Percentiles rank a stretch among this genome's conserved stretches.
Evolutionary conservation across 768 basidiomycete species (phyloP).

Genomic region (Tephrocybe sp.): DNA sequence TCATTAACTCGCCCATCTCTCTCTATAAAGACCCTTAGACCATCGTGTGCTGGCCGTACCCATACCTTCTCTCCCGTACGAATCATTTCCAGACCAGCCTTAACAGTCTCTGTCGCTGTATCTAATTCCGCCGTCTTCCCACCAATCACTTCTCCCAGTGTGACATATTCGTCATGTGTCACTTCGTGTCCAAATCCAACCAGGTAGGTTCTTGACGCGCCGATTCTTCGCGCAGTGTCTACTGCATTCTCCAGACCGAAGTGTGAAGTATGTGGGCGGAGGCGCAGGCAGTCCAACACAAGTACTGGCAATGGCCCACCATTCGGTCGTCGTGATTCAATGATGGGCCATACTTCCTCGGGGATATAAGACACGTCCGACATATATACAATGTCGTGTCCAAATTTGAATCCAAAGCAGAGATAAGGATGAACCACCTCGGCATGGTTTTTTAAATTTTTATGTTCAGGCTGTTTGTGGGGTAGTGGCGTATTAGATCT

Average conservation of each 20-base stretch:
- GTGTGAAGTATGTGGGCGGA: slow-evolving; percentile 73
- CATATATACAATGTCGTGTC: slow-evolving; percentile 70
- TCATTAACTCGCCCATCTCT: slow-evolving; percentile 45
- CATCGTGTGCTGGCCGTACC: slow-evolving; percentile 77
- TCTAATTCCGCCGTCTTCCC: slow-evolving; percentile 30
- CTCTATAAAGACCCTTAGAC: slow-evolving; percentile 56
- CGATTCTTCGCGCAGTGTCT: slow-evolving; percentile 51
- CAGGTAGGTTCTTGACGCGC: slow-evolving; percentile 66
- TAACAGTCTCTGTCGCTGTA: slow-evolving; percentile 32
- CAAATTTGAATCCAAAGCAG: slow-evolving; percentile 70
- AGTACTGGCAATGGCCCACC: slow-evolving; percentile 48
- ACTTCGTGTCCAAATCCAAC: slow-evolving; percentile 79
- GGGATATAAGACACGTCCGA: slow-evolving; percentile 85
- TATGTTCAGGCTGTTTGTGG: slow-evolving; percentile 14
- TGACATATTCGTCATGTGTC: slow-evolving; percentile 74
- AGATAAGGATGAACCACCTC: slow-evolving; percentile 54
- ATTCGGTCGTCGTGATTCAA: slow-evolving; percentile 27
- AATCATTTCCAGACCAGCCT: slow-evolving; percentile 45
- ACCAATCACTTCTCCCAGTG: slow-evolving; percentile 55
- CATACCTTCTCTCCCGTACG: slow-evolving; percentile 49
- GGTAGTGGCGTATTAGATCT: slow-evolving; percentile 29
- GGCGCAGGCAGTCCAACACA: slow-evolving; percentile 76
- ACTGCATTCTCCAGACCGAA: slow-evolving; percentile 71
- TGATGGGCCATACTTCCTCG: slow-evolving; percentile 61
- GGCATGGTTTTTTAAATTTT: slow-evolving; percentile 10